A percentile compares a stretch with the other conserved stretches of the same genome.
Evolutionary conservation across 2,329 filamentous ascomycete genomes (phyloP).

Genomic region (Colletotrichum karsti): DNA sequence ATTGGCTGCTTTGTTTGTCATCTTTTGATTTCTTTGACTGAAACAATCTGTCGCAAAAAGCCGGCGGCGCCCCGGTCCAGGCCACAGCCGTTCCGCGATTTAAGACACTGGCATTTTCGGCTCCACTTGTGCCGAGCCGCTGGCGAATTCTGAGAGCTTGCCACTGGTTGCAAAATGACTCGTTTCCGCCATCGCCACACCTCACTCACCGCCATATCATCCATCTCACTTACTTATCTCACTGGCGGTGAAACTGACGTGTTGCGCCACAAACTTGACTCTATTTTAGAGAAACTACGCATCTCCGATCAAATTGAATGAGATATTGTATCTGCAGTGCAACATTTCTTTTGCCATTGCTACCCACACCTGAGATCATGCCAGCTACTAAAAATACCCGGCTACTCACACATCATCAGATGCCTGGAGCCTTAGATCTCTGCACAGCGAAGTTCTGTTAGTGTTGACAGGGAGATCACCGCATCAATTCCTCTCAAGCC

Average conservation of each 20-base stretch:
- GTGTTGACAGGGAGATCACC: too few relatives aligned
- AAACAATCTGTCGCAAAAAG: background rate
- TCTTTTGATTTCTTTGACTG: background rate
- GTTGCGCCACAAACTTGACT: too few relatives aligned
- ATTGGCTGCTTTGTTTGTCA: background rate
- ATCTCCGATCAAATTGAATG: too few relatives aligned
- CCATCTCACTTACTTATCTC: background rate
- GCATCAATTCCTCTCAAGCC: constrained; percentile 36
- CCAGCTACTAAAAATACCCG: too few relatives aligned
- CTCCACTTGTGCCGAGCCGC: background rate
- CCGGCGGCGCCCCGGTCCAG: background rate
- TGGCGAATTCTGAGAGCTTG: background rate
- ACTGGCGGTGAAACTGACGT: too few relatives aligned
- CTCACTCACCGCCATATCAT: background rate
- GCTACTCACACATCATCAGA: too few relatives aligned
- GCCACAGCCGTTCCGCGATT: background rate
- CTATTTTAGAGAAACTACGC: too few relatives aligned
- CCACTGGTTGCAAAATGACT: background rate
- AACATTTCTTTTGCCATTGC: too few relatives aligned
- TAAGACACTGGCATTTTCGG: background rate
- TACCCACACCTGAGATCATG: too few relatives aligned
- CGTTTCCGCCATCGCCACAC: background rate
- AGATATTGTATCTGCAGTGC: too few relatives aligned
- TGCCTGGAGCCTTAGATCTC: background rate
- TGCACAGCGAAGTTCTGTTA: too few relatives aligned